A percentile compares a stretch with the other conserved stretches of the same genome.
Conservation (phyloP, 1,284 basidiomycete genomes). For the Ceratobasidium papillatum region DNA sequence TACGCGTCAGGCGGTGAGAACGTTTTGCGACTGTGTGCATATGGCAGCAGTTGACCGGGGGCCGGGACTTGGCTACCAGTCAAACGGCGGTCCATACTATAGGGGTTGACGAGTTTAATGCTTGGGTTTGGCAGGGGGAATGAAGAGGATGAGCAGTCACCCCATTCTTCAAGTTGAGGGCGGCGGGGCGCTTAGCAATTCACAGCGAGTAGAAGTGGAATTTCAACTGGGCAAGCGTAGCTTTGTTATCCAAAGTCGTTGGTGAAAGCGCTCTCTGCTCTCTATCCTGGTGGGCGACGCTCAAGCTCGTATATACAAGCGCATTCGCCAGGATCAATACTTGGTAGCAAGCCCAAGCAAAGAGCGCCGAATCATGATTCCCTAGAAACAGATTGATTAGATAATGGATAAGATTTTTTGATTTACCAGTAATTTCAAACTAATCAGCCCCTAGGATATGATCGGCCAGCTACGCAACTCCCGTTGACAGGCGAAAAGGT, state of each 20-base stretch:
- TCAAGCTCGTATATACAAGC: too few species aligned
- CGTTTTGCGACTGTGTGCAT: background rate
- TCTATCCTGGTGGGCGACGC: too few species aligned
- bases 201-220: constrained; percentile 6
- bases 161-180: background rate
- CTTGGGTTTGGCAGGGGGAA: constrained; percentile 3
- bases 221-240: background rate
- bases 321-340: too few species aligned
- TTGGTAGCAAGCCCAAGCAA: background rate
- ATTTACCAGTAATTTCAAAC: background rate
- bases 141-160: constrained; percentile 4
- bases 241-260: background rate
- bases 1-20: background rate
- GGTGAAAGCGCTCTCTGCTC: too few species aligned
- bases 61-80: background rate
- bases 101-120: background rate
- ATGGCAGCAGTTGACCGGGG: background rate
- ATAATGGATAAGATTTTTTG: background rate
- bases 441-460: background rate
- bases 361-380: constrained; percentile 2
- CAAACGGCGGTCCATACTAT: background rate
- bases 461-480: background rate
- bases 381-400: background rate
- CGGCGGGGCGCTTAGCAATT: background rate
- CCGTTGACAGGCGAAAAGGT: background rate